Evolutionary conservation across 129 eudicot species (phyloP), one percentile per base, ranked within the genome.

Genomic region (Rutidosis leptorrhynchoides): DNA sequence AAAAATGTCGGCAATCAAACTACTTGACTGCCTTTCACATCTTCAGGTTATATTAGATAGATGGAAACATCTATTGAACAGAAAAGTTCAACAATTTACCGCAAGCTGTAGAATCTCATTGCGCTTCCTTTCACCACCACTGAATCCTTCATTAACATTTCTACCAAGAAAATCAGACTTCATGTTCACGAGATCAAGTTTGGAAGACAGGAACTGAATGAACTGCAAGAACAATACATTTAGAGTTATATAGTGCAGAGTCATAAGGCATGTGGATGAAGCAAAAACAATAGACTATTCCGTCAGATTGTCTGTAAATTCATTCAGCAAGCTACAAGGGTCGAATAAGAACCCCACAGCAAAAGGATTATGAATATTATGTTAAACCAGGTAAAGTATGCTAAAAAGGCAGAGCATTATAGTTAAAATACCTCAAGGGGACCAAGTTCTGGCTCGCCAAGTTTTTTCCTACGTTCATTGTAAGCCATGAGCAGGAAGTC

Each of bases 51-150:
- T n/a, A n/a, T n/a, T n/a, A n/a, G n/a, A n/a, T n/a, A n/a, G n/a
- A n/a, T n/a, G 46, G 4, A 12, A 40, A 40, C 46, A 40, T 2
- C 3, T 40, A 11, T 12, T 40, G 46, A 40, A 2, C 30, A 17
- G 16, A 7, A 71, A 32, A 30, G 16, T 24, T 20, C 22, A 12
- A 53, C 84, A 42, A n/a, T n/a, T n/a, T 89, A 94, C 99, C 78
- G 99, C 99, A 53, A 94, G 99, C 72, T 94, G 99, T 63, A 94
- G 61, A 65, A 94, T 89, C 78, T 94, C 99, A 40, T 94, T 94
- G 59, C 99, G 85, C 85, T 94, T 94, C 87, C 74, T 94, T 79
- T 94, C 99, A 66, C 99, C 99, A 48, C 99, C 99, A 73, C 99
- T 94, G 53, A 94, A 94, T 65, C 99, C 99, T 89, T 89, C 99